These are phyloP conservation scores for Phytopythium vexans DNA, from an alignment of 352 stramenopile species.

Conservation along the genomic window DNA sequence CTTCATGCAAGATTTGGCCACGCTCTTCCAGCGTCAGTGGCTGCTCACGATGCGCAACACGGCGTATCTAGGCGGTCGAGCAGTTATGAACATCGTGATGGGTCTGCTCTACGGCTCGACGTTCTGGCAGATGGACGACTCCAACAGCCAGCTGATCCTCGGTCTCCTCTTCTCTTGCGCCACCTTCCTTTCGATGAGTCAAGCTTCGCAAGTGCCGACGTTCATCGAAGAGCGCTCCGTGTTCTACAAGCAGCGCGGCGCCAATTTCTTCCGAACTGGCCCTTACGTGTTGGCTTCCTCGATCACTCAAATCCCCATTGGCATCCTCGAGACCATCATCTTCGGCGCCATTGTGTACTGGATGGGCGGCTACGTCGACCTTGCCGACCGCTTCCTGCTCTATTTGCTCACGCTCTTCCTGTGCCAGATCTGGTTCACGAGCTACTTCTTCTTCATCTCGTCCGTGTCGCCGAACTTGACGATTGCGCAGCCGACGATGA, in stretches of 20 bases:
- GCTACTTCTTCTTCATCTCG: conserved; percentile 71
- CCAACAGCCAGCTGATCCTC: conserved; percentile 55
- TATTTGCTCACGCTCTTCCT: conserved; percentile 59
- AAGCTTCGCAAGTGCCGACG: conserved; percentile 72
- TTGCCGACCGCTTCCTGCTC: conserved; percentile 48
- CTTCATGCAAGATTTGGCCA: conserved; percentile 37
- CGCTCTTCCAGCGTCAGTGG: conserved; percentile 51
- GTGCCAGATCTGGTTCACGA: conserved; percentile 64
- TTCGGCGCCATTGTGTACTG: conserved; percentile 89
- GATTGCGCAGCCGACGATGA: conserved; percentile 56
- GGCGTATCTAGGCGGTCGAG: conserved; percentile 39
- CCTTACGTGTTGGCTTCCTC: conserved; percentile 72
- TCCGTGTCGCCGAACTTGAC: conserved; percentile 37
- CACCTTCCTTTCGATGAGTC: conserved; percentile 84
- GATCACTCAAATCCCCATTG: conserved; percentile 44
- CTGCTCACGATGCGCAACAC: conserved; percentile 61
- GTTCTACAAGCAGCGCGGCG: conserved; percentile 89
- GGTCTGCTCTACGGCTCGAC: conserved; percentile 60
- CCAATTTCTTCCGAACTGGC: conserved; percentile 85
- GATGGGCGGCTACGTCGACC: conserved; percentile 72
- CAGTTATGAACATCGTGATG: conserved; percentile 58
- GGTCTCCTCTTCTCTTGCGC: conserved; percentile 87
- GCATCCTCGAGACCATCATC: conserved; percentile 65
- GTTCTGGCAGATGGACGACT: conserved; percentile 64
- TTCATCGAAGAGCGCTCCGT: conserved; percentile 68